Base-by-base conservation (phyloP, 352 stramenopile genomes). In the Phytophthora pseudosyringae region DNA sequence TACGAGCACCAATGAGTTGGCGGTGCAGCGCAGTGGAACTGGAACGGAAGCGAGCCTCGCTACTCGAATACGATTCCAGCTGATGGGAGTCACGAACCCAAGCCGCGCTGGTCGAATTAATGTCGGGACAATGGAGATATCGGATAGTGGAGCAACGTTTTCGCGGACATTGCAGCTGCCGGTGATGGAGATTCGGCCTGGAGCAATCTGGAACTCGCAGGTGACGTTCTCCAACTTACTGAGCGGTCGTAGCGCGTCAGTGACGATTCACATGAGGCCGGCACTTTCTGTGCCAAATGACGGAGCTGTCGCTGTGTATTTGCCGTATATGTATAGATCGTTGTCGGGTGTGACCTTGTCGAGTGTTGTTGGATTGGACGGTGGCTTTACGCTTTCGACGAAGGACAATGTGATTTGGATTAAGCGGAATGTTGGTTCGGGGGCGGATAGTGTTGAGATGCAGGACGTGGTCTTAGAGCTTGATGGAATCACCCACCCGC, bases 251-350 rank as follows among this genome's bases (percentile, higher is more conserved):
- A 55, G 16, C 12, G 64, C 75, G 3, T 60, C 71, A 13, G 33
- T 89, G 11, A 40, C 35, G 1, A 50, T 85, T 18, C 49, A 59
- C 0, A 41, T 86, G 26, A 79, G 67, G 6, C 67, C 76, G 13
- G 48, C 65, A 3, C 64, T 85, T 29, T 36, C 18, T 7, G 40
- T 91, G 1, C 81, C 80, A 0, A 64, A 50, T 12, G 74, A 77
- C 29, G 83, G 81, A 25, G 51, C 62, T 26, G 39, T 91, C 12
- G 40, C 72, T 45, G 40, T 93, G 31, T 67, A 76, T 52, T 48
- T 93, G n/a, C 80, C 83, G 11, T 69, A 55, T 29, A 46, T 85
- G n/a, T 92, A 88, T 52, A 58, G 64, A 3, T 63, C 70, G 0
- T 52, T 80, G 36, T 33, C 36, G 5, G 36, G 45, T 35, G 59